phyloP scores from a whole-genome alignment of 179 eudicot genomes.

The Silene coronaria region DNA sequence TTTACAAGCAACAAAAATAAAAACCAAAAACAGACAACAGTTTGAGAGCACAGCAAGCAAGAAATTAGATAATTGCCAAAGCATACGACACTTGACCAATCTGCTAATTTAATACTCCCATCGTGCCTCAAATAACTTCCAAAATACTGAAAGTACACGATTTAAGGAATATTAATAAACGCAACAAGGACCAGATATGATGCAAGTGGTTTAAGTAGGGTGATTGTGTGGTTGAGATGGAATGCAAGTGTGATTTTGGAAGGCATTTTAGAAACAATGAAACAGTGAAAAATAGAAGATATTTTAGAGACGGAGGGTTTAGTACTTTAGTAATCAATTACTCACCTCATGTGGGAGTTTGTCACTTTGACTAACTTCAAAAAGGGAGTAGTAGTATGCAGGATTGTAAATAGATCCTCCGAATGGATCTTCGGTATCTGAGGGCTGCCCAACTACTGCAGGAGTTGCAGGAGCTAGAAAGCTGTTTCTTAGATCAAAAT shows the following conservation, averaged over 20 bases:
- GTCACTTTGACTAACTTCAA: slow-evolving; percentile 54
- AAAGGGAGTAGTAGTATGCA: slow-evolving; percentile 75
- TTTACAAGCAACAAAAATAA: background rate
- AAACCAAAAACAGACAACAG: background rate
- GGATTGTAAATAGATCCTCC: slow-evolving; percentile 97
- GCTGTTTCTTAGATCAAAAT: slow-evolving; percentile 80
- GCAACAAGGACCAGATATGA: no score
- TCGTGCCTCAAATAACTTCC: background rate
- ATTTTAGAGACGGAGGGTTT: background rate
- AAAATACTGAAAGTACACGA: no score
- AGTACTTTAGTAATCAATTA: background rate
- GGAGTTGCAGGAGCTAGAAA: slow-evolving; percentile 72
- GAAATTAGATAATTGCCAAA: slow-evolving; percentile 4
- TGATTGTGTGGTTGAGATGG: no score
- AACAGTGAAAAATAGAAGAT: background rate
- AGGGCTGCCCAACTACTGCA: slow-evolving; percentile 40
- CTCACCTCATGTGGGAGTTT: slow-evolving; percentile 49
- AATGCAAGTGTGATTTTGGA: no score
- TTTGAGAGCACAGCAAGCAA: background rate
- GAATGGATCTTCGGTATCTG: slow-evolving; percentile 59
- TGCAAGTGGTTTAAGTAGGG: no score
- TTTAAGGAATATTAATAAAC: no score
- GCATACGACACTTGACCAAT: background rate
- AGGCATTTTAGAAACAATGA: no score
- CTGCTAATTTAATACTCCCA: background rate